Base-by-base conservation (phyloP, 148 eudicot species). In the Vaccinium darrowii region DNA sequence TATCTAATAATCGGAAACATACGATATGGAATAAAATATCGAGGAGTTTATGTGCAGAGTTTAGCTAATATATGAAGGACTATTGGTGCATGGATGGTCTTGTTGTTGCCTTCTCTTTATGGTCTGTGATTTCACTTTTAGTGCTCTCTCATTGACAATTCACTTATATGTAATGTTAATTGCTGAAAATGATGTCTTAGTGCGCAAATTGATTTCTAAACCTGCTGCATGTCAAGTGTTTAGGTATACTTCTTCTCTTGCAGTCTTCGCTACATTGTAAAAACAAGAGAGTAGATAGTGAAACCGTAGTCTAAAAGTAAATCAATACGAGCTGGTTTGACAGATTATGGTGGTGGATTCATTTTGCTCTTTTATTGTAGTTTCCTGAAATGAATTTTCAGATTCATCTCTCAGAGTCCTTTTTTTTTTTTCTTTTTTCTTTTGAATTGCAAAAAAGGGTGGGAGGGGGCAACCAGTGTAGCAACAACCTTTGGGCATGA, bases 351-450 rank as follows among this genome's bases (percentile, higher is more conserved):
- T 53, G 57, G 84, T 25, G 33, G 54, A 11, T 63, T 49, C 54
- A 65, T 81, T 63, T 81, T 63, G 23, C 30, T 30, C 84, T 50
- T 39, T 62, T 23, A 49, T 67, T 63, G 25, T 63, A 65, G 15
- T 47, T 19, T 81, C 74, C 56, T 65, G 49, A 23, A 81, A 81
- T 14, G 49, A 62, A 23, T 49, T 81, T 63, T 12, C 16, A 1
- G 36, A 63, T 81, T 81, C 3, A 81, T 12, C 74, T 14, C 18
- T 23, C 5, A 23, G 21, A 43, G 6, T 43, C 7, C 47, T 0
- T 1, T 5, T 43, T 43, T 43, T 43, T 43, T 43, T 43, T 43
- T 43, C 6, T 43, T 43, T 43, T 43, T 43, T 43, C 6, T 43
- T 5, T 43, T 43, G 47, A 43, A 43, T 5, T 43, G 47, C 47